A percentile compares a stretch with the other conserved stretches of the same genome.
These are phyloP conservation scores for Phytophthora chlamydospora DNA, from an alignment of 352 stramenopile species.

Conservation along the genomic window DNA sequence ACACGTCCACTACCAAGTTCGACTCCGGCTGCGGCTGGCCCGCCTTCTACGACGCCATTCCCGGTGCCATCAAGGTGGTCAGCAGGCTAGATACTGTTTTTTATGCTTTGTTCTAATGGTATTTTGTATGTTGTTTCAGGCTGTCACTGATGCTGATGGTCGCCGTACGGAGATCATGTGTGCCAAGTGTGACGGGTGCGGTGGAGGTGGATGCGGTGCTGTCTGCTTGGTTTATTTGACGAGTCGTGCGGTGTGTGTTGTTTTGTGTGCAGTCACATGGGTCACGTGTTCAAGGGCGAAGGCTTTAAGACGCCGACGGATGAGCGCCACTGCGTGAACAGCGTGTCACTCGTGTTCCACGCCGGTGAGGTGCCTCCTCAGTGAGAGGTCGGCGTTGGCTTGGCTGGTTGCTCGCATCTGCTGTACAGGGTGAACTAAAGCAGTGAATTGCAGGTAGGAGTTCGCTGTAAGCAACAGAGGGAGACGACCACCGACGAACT, in stretches of 20 bases:
- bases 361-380: conserved; percentile 57
- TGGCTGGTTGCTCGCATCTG: neutral
- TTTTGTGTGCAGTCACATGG: conserved; percentile 74
- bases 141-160: conserved; percentile 72
- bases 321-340: conserved; percentile 93
- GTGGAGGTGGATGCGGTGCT: conserved; percentile 3
- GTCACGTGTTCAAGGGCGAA: conserved; percentile 91
- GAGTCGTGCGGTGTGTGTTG: conserved; percentile 8
- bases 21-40: conserved; percentile 92
- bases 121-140: conserved; percentile 29
- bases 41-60: conserved; percentile 91
- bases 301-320: conserved; percentile 88
- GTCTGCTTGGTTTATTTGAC: conserved; percentile 9
- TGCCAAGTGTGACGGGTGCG: conserved; percentile 83
- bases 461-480: conserved; percentile 15
- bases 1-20: conserved; percentile 91
- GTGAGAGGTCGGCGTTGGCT: conserved; percentile 15
- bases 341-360: conserved; percentile 88
- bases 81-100: neutral
- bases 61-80: conserved; percentile 80
- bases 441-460: conserved; percentile 10
- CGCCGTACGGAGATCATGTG: conserved; percentile 89
- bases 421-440: conserved; percentile 5
- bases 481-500: conserved; percentile 1
- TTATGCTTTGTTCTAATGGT: neutral